A percentile compares a stretch with the other conserved stretches of the same genome.
phyloP scores from a whole-genome alignment of 2,329 filamentous ascomycete genomes.

The Helicocarpus griseus region DNA sequence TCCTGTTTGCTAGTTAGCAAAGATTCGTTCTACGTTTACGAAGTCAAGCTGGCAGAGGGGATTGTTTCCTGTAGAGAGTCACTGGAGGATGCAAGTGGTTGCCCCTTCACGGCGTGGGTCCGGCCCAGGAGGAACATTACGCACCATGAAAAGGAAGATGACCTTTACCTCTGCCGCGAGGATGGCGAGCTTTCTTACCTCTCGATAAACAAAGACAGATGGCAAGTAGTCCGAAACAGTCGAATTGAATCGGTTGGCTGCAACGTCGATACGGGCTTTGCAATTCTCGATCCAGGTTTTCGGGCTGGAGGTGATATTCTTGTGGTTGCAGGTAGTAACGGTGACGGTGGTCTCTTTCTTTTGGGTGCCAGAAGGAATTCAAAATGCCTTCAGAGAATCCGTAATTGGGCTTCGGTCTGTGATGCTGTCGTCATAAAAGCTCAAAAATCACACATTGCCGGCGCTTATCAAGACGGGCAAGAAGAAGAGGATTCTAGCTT shows the following conservation, averaged over 20 bases:
- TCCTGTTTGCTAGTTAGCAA: slow-evolving; percentile 62
- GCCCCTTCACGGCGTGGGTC: slow-evolving; percentile 74
- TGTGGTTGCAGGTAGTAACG: slow-evolving; percentile 67
- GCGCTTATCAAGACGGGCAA: slow-evolving; percentile 3
- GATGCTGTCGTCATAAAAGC: slow-evolving; percentile 32
- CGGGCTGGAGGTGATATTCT: slow-evolving; percentile 64
- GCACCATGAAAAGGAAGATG: slow-evolving; percentile 58
- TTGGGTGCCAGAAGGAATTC: slow-evolving; percentile 50
- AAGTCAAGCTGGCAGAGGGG: background rate
- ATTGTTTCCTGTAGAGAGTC: background rate
- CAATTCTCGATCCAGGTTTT: slow-evolving; percentile 50
- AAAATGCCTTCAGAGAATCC: slow-evolving; percentile 50
- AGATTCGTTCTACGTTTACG: slow-evolving; percentile 39
- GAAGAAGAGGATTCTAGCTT: slow-evolving; percentile 22
- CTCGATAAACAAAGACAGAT: slow-evolving; percentile 49
- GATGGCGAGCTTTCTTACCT: slow-evolving; percentile 71
- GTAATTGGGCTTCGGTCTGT: slow-evolving; percentile 49
- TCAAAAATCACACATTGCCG: slow-evolving; percentile 13
- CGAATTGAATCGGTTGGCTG: slow-evolving; percentile 58
- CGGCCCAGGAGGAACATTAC: slow-evolving; percentile 58
- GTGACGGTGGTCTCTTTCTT: slow-evolving; percentile 66
- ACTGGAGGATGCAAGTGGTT: background rate
- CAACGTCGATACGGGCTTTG: slow-evolving; percentile 73
- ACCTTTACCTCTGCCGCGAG: slow-evolving; percentile 78
- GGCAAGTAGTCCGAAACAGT: slow-evolving; percentile 39